Conservation (phyloP, 2,329 filamentous ascomycete genomes). For the Fusarium tricinctum region DNA sequence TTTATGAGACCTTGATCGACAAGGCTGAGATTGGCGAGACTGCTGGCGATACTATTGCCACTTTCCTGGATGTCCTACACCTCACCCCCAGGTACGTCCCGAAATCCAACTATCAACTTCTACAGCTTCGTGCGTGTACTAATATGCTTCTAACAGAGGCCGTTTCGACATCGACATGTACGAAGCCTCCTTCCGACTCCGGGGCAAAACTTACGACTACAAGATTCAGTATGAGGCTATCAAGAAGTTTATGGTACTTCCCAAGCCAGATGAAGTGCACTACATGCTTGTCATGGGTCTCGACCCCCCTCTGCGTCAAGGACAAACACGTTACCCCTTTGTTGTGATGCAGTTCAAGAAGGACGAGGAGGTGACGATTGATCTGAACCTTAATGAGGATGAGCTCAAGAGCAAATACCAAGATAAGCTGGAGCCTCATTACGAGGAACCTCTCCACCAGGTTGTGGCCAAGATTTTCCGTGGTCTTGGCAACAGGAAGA, state of each 20-base stretch:
- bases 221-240: slow-evolving; percentile 98
- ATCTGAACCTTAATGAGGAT: slow-evolving; percentile 95
- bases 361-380: slow-evolving; percentile 96
- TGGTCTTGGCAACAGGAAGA: slow-evolving; percentile 93
- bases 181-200: slow-evolving; percentile 94
- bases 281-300: slow-evolving; percentile 94
- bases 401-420: slow-evolving; percentile 87
- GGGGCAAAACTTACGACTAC: slow-evolving; percentile 99
- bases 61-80: slow-evolving; percentile 96
- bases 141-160: slow-evolving; percentile 71
- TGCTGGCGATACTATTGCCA: slow-evolving; percentile 97
- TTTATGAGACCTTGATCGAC: slow-evolving; percentile 97
- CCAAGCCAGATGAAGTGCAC: slow-evolving; percentile 98
- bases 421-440: slow-evolving; percentile 87
- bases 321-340: slow-evolving; percentile 97
- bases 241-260: slow-evolving; percentile 99
- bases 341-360: slow-evolving; percentile 99
- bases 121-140: slow-evolving; percentile 5
- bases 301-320: slow-evolving; percentile 94
- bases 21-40: slow-evolving; percentile 99
- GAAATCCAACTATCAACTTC: background rate
- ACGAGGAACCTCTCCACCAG: slow-evolving; percentile 92
- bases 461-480: slow-evolving; percentile 97
- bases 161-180: slow-evolving; percentile 99
- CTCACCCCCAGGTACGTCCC: slow-evolving; percentile 84